phyloP scores from a whole-genome alignment of 208 protist genomes.

The Crithidia expoeki region DNA sequence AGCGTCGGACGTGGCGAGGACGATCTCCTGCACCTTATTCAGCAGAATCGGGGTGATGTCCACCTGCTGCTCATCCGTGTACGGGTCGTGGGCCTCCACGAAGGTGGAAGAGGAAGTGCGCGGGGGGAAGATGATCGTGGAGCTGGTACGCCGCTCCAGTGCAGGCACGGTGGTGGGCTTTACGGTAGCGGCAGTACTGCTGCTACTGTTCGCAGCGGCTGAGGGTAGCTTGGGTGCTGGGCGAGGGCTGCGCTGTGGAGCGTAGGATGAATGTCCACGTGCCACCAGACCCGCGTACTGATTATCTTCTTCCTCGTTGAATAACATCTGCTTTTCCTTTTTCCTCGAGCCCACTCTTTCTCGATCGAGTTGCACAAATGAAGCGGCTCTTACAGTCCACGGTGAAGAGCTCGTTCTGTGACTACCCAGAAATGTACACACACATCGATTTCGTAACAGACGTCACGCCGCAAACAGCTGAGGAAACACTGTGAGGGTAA shows the following conservation, averaged over 20 bases:
- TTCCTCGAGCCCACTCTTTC: neutral
- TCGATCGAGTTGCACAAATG: too few species aligned
- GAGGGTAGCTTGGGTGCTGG: neutral
- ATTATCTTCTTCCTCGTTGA: constrained; percentile 16
- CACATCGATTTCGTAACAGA: too few species aligned
- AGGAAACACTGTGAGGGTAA: too few species aligned
- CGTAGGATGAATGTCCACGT: constrained; percentile 9
- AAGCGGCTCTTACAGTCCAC: too few species aligned
- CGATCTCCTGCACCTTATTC: constrained; percentile 1
- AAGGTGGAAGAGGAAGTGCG: constrained; percentile 16
- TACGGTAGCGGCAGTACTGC: too few species aligned
- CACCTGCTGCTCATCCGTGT: constrained; percentile 3
- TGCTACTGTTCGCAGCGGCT: neutral
- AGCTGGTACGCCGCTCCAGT: constrained; percentile 5
- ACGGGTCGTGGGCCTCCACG: constrained; percentile 18
- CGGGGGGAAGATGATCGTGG: constrained; percentile 3
- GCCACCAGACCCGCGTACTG: constrained; percentile 23
- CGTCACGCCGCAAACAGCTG: too few species aligned
- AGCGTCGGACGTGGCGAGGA: constrained; percentile 6
- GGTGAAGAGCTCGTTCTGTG: too few species aligned
- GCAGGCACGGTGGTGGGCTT: neutral
- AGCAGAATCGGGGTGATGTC: constrained; percentile 25
- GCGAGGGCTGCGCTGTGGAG: neutral
- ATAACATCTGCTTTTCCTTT: neutral
- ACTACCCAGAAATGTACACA: too few species aligned